Evolutionary conservation across 2,329 filamentous ascomycete genomes (phyloP).

Genomic region (Phyllosticta citrichinensis): DNA sequence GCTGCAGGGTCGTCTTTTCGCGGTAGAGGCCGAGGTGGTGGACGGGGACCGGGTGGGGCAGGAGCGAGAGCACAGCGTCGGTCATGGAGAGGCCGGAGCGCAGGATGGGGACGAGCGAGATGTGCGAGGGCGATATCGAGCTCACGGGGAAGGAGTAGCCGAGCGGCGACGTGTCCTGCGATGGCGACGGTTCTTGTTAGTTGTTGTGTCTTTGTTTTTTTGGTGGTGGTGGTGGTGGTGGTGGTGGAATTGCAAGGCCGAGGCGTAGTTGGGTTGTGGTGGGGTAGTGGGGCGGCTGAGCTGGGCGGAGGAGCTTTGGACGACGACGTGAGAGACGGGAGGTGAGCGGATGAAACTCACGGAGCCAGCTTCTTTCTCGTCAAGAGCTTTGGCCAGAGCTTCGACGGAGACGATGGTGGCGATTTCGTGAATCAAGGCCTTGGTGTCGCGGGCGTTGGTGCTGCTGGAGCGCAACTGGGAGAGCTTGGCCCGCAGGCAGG

Average conservation of each 20-base stretch:
- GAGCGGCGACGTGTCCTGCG: conserved; percentile 66
- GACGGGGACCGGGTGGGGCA: conserved; percentile 68
- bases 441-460: conserved; percentile 64
- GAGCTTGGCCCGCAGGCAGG: conserved; percentile 79
- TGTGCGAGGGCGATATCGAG: conserved; percentile 51
- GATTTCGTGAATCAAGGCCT: conserved; percentile 77
- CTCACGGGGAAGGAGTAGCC: conserved; percentile 64
- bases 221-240: neutral
- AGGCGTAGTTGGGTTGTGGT: neutral
- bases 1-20: conserved; percentile 74
- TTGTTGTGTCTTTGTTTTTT: neutral
- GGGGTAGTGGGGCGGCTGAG: neutral
- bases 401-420: conserved; percentile 72
- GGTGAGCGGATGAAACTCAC: conserved; percentile 39
- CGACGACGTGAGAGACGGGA: neutral
- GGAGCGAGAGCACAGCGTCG: conserved; percentile 72
- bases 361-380: conserved; percentile 48
- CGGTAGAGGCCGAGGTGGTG: conserved; percentile 94
- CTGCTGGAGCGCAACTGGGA: conserved; percentile 72
- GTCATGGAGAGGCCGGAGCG: conserved; percentile 87
- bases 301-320: neutral
- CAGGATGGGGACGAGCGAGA: conserved; percentile 87
- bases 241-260: neutral
- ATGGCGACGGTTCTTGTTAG: neutral
- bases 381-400: conserved; percentile 58